Conservation (phyloP, 164 flowering plant species). For the Macadamia integrifolia region DNA sequence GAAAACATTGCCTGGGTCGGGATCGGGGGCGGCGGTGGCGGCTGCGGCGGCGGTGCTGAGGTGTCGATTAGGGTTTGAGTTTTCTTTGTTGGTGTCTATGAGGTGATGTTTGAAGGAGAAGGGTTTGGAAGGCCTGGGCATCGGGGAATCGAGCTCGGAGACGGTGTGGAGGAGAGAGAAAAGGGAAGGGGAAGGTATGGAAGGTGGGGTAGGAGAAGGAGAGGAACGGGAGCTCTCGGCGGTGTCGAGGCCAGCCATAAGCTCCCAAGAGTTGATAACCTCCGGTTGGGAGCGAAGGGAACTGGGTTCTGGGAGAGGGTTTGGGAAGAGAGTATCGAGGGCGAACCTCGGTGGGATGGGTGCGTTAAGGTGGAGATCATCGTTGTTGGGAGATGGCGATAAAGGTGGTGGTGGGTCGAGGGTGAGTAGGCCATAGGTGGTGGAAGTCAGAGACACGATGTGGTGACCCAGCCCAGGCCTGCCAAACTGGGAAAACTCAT, state of each 20-base stretch:
- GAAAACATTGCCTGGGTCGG: too few species aligned
- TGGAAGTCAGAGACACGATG: conserved; percentile 81
- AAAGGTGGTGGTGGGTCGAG: conserved; percentile 2
- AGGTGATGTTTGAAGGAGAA: conserved; percentile 3
- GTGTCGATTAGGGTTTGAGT: conserved; percentile 28
- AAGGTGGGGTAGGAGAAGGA: conserved; percentile 11
- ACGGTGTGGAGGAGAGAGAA: conserved; percentile 18
- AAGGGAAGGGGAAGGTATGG: conserved; percentile 5
- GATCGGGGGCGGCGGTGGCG: too few species aligned
- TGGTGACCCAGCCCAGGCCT: too few species aligned
- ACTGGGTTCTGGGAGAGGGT: conserved; percentile 30
- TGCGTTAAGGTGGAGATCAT: conserved; percentile 4
- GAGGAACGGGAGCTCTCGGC: conserved; percentile 29
- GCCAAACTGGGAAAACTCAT: too few species aligned
- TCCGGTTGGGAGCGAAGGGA: conserved; percentile 43
- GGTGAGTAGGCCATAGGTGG: conserved; percentile 82
- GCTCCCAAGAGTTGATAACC: conserved; percentile 89
- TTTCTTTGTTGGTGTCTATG: conserved; percentile 14
- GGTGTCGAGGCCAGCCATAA: conserved; percentile 83
- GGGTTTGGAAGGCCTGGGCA: not conserved
- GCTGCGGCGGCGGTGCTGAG: conserved; percentile 8
- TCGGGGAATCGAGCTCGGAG: conserved; percentile 5
- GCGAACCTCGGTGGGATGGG: conserved; percentile 38
- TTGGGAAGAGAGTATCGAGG: conserved; percentile 22
- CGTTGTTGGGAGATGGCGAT: too few species aligned